phyloP scores from a whole-genome alignment of 2,329 filamentous ascomycete genomes.

The Exophiala aquamarina region DNA sequence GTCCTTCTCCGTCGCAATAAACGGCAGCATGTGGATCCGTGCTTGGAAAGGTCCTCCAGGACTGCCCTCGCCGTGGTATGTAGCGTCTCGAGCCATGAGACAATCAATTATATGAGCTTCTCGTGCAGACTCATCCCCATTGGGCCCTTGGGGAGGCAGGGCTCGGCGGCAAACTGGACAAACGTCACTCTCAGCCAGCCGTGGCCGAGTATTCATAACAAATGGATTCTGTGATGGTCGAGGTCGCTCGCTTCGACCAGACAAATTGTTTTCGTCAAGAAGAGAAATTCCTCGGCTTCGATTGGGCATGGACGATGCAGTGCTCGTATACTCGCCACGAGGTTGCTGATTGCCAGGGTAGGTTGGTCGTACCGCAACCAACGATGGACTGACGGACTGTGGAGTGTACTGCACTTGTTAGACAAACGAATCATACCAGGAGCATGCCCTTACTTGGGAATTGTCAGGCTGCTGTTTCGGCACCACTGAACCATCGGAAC shows the following conservation, averaged over 20 bases:
- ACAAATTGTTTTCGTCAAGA: constrained; percentile 10
- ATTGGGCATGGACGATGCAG: constrained; percentile 5
- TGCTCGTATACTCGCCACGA: constrained; percentile 9
- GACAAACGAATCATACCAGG: no score
- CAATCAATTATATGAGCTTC: constrained; percentile 48
- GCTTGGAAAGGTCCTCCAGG: constrained; percentile 26
- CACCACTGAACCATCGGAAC: no score
- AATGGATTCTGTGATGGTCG: constrained; percentile 14
- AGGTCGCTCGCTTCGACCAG: constrained; percentile 9
- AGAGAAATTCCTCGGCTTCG: constrained; percentile 12
- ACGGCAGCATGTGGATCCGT: constrained; percentile 43
- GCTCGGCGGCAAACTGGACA: constrained; percentile 46
- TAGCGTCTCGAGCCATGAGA: constrained; percentile 29
- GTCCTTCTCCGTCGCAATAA: constrained; percentile 63
- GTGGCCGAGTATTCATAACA: constrained; percentile 23
- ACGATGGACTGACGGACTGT: no score
- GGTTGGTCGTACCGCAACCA: no score
- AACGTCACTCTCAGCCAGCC: constrained; percentile 42
- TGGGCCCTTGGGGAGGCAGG: constrained; percentile 39
- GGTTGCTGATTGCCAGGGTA: constrained; percentile 5
- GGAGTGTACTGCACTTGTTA: no score
- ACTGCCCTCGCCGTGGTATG: constrained; percentile 18
- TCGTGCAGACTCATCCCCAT: constrained; percentile 40
- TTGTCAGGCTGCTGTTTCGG: no score
- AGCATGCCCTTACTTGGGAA: no score